Evolutionary conservation across 805 yeast genomes (phyloP), one percentile per base, ranked within the genome.

Genomic region (Nakazawaea molendinolei): DNA sequence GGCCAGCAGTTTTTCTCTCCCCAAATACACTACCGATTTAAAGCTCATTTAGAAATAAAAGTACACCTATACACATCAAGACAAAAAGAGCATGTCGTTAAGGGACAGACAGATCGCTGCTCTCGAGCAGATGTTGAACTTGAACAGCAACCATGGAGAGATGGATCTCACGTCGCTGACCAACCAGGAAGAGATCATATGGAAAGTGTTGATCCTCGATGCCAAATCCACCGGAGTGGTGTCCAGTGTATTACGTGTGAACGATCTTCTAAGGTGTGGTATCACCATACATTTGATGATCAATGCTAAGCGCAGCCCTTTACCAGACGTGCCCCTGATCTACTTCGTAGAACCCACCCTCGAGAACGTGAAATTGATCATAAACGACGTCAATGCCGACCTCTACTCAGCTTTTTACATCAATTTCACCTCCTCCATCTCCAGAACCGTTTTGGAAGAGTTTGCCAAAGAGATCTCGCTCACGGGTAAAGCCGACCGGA

Each of bases 301-400:
- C 37, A 67, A 67, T 38, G 68, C 86, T 31, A 74, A 71, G 40
- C 68, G 98, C 43, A 75, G 89, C n/a, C 72, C 90, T 1, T 67
- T 92, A 34, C 89, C 95, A 2, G 98, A 92, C 50, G 97, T 90
- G 10, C 97, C 97, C 1, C 97, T 78, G 3, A 75, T 92, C 31
- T 92, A 92, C 60, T 90, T 92, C 49, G 81, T 92, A 23, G 82
- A 83, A 40, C 97, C 98, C 5, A 83, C 92, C 0, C 63, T 70
- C 19, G 90, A 75, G 32, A 92, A 92, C 53, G 67, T 92, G 28
- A 61, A 72, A 21, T 52, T 60, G 22, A 83, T 92, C 24, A 71
- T 85, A 8, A 69, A 74, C 33, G 98, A 92, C 54, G 60, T 92
- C 38, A 71, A 74, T 21, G 63, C 64, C 28, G 94, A 85, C 43